These are phyloP conservation scores for Lasiodiplodia hormozganensis DNA, from an alignment of 2,329 filamentous ascomycete species.

Conservation along the genomic window DNA sequence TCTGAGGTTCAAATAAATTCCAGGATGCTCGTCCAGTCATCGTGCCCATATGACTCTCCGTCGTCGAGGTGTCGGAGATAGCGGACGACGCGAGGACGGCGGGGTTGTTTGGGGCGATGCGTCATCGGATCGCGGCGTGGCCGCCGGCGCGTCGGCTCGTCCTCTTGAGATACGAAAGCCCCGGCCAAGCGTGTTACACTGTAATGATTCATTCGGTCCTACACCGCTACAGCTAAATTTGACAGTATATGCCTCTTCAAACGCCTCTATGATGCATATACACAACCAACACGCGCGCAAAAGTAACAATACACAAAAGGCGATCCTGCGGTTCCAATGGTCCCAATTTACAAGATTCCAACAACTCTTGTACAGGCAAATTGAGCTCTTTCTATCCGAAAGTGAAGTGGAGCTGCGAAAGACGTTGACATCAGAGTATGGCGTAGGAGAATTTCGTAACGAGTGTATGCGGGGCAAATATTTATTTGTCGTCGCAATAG, in stretches of 20 bases:
- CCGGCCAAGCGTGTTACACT: neutral
- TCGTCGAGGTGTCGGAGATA: constrained; percentile 19
- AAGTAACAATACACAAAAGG: neutral
- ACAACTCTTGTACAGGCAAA: constrained; percentile 4
- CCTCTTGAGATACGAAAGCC: neutral
- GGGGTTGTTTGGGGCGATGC: constrained; percentile 13
- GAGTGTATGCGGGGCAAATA: neutral
- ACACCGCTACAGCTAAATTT: neutral
- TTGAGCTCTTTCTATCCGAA: constrained; percentile 3
- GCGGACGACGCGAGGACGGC: constrained; percentile 12
- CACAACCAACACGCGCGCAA: neutral
- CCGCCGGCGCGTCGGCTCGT: neutral
- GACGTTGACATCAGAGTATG: neutral
- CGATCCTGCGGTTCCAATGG: neutral
- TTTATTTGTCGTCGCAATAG: constrained; percentile 62
- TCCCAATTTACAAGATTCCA: constrained; percentile 1
- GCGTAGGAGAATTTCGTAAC: neutral
- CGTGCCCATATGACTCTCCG: constrained; percentile 7
- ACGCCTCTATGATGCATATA: constrained; percentile 25
- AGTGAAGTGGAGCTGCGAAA: neutral
- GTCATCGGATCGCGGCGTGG: constrained; percentile 12
- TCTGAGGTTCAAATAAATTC: neutral
- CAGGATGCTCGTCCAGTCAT: neutral
- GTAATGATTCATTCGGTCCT: neutral
- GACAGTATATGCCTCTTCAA: constrained; percentile 5